Conservation (phyloP, 2,329 filamentous ascomycete genomes). For the Akanthomyces muscarius region DNA sequence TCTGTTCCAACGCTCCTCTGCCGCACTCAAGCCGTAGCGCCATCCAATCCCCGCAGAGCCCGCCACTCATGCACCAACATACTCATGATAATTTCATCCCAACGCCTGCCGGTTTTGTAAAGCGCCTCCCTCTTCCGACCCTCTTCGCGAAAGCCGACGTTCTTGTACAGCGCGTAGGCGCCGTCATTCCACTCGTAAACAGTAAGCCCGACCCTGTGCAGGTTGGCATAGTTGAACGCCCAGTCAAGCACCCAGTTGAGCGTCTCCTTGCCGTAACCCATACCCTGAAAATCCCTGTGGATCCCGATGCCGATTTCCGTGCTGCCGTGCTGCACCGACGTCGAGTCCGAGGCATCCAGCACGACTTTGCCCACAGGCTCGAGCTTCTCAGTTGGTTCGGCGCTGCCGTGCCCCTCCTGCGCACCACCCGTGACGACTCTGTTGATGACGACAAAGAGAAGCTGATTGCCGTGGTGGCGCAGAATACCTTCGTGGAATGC, state of each 20-base stretch:
- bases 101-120: slow-evolving; percentile 36
- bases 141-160: slow-evolving; percentile 40
- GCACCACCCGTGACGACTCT: background rate
- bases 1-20: background rate
- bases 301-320: slow-evolving; percentile 34
- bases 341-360: background rate
- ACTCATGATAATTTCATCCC: slow-evolving; percentile 27
- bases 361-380: background rate
- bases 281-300: slow-evolving; percentile 29
- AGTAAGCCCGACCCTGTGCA: slow-evolving; percentile 39
- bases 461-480: background rate
- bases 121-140: slow-evolving; percentile 30
- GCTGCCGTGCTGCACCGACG: background rate
- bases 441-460: slow-evolving; percentile 15
- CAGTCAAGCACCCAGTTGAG: slow-evolving; percentile 42
- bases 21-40: background rate
- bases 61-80: slow-evolving; percentile 35
- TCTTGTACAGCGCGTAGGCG: slow-evolving; percentile 38
- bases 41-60: background rate
- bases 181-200: slow-evolving; percentile 39
- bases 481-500: background rate
- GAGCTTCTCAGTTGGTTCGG: background rate
- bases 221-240: slow-evolving; percentile 37
- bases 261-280: slow-evolving; percentile 42
- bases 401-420: background rate